Percentiles rank a stretch among this genome's conserved stretches.
These are phyloP conservation scores for Aethionema arabicum DNA, from an alignment of 345 rosid genomes.

Conservation along the genomic window DNA sequence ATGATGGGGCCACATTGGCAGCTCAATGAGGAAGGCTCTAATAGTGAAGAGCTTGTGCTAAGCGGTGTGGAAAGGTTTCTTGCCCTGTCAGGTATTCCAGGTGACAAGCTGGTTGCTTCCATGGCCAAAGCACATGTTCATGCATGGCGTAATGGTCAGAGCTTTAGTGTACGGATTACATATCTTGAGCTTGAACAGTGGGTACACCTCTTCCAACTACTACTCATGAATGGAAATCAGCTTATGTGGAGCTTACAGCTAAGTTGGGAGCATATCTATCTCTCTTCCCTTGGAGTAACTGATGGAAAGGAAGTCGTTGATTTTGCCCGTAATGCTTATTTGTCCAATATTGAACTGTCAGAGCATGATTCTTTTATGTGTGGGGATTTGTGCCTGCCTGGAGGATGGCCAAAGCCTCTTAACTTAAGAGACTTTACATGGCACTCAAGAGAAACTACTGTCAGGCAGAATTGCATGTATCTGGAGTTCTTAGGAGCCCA, in stretches of 20 bases:
- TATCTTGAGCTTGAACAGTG: conserved; percentile 89
- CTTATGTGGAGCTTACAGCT: conserved; percentile 77
- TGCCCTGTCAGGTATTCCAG: conserved; percentile 72
- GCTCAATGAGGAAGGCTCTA: conserved; percentile 44
- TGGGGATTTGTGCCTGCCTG: conserved; percentile 55
- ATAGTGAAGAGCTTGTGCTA: conserved; percentile 49
- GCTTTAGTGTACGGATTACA: conserved; percentile 50
- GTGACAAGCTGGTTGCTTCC: conserved; percentile 54
- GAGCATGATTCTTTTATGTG: conserved; percentile 36
- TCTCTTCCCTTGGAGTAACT: conserved; percentile 73
- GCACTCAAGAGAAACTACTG: conserved; percentile 63
- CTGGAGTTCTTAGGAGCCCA: conserved; percentile 74
- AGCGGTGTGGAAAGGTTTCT: conserved; percentile 70
- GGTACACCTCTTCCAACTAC: conserved; percentile 79
- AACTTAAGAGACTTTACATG: conserved; percentile 53
- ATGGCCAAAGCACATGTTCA: conserved; percentile 88
- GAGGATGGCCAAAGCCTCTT: conserved; percentile 87
- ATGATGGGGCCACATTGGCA: conserved; percentile 94
- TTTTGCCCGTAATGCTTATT: conserved; percentile 50
- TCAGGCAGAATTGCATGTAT: conserved; percentile 79
- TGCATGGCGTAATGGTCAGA: conserved; percentile 59
- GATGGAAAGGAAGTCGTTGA: conserved; percentile 57
- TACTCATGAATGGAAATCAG: conserved; percentile 66
- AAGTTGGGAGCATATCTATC: conserved; percentile 93
- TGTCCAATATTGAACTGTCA: conserved; percentile 41